A percentile compares a stretch with the other conserved stretches of the same genome.
phyloP scores from a whole-genome alignment of 2,329 filamentous ascomycete genomes.

The Ramichloridium luteum region DNA sequence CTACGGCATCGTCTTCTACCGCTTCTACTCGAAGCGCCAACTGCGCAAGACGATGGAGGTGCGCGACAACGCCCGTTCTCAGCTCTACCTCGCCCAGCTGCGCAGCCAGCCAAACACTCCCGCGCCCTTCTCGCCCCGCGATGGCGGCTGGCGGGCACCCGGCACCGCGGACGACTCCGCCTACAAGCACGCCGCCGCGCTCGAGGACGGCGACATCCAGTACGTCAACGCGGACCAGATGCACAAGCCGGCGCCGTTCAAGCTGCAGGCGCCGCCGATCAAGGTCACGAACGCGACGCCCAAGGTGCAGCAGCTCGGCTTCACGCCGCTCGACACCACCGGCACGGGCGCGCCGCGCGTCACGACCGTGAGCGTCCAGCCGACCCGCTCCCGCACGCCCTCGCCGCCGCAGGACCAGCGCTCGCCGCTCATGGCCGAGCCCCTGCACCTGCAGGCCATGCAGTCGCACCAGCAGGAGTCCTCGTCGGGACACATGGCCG shows the following conservation, averaged over 20 bases:
- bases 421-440: slow-evolving; percentile 26
- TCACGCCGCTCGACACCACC: slow-evolving; percentile 36
- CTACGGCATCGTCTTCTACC: slow-evolving; percentile 92
- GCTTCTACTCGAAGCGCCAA: slow-evolving; percentile 91
- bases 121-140: slow-evolving; percentile 46
- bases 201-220: slow-evolving; percentile 37
- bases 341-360: slow-evolving; percentile 1
- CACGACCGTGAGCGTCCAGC: slow-evolving; percentile 2
- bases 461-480: slow-evolving; percentile 36
- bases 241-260: slow-evolving; percentile 51
- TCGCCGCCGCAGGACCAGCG: slow-evolving; percentile 25
- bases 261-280: slow-evolving; percentile 71
- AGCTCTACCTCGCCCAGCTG: slow-evolving; percentile 70
- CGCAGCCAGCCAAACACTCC: slow-evolving; percentile 81
- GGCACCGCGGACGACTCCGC: slow-evolving; percentile 24
- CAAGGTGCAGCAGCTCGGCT: slow-evolving; percentile 50
- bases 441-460: slow-evolving; percentile 20
- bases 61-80: slow-evolving; percentile 84
- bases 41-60: slow-evolving; percentile 94
- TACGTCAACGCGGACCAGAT: slow-evolving; percentile 46
- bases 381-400: slow-evolving; percentile 13
- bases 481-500: slow-evolving; percentile 46
- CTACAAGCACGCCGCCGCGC: slow-evolving; percentile 26
- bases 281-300: slow-evolving; percentile 70
- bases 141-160: slow-evolving; percentile 37